phyloP scores from a whole-genome alignment of 345 rosid genomes.

The Tarenaya hassleriana region DNA sequence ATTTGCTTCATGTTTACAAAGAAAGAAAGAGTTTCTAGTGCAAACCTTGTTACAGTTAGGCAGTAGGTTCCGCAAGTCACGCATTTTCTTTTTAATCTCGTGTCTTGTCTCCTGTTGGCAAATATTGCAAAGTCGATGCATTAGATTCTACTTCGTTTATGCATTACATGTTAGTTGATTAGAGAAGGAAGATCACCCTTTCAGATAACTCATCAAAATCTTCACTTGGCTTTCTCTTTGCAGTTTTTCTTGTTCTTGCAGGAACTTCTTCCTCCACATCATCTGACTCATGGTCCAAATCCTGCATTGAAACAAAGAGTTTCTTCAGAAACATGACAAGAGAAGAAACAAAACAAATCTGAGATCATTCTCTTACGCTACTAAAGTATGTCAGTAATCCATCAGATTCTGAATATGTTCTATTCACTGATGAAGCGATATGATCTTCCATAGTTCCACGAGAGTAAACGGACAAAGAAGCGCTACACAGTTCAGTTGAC shows the following conservation, averaged over 20 bases:
- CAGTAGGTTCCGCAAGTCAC: conserved; percentile 50
- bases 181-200: conserved; percentile 17
- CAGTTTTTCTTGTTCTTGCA: conserved; percentile 18
- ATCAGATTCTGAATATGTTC: conserved; percentile 19
- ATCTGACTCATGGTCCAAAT: conserved; percentile 20
- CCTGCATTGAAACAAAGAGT: conserved; percentile 8
- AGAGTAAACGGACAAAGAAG: conserved; percentile 21
- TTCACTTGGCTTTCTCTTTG: conserved; percentile 33
- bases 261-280: conserved; percentile 24
- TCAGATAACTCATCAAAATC: conserved; percentile 31
- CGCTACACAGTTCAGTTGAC: conserved; percentile 18
- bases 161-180: background rate
- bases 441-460: conserved; percentile 18
- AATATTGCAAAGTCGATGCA: background rate
- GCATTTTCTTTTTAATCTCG: conserved; percentile 64
- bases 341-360: conserved; percentile 7
- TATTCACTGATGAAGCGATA: conserved; percentile 13
- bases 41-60: conserved; percentile 64
- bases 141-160: background rate
- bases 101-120: conserved; percentile 49
- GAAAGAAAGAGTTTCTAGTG: too few relatives aligned
- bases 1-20: background rate
- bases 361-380: conserved; percentile 19
- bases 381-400: conserved; percentile 21
- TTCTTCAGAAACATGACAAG: background rate